Evolutionary conservation across 75 land plant species (phyloP), one percentile per base, ranked within the genome.

Genomic region (Sequoiadendron giganteum): DNA sequence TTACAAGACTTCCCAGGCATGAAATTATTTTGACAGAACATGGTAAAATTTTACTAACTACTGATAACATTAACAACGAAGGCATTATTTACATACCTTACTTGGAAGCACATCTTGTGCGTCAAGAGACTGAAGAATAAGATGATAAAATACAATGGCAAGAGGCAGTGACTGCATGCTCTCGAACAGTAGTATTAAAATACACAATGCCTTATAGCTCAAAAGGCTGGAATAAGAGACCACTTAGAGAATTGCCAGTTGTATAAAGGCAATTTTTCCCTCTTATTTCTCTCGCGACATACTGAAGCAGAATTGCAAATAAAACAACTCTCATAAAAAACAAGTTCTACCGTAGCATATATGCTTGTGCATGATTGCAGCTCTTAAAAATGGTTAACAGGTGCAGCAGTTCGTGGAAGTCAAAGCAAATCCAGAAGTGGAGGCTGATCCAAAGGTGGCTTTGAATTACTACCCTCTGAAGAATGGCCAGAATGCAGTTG

Each of bases 341-440:
- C 11, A 10, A 82, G 84, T 32, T 82, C 48, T 49, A 82, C 84
- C 10, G 16, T 82, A 82, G 77, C 38, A 75, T 34, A 34, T 32
- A 75, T 34, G 77, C 38, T 34, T 34, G 77, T 34, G n/a, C 8
- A 75, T 13, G 38, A 9, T 34, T 34, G 77, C n/a, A 75, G 39
- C 38, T 34, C 38, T 75, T 25, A 34, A 75, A 32, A 75, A 34
- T 1, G 38, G 28, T 75, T 25, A 13, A 75, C 77, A 1, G 16
- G 77, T 75, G 14, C 34, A 34, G 13, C 85, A 83, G 58, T 68
- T 85, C 58, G 36, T 56, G 43, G 72, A 16, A 49, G n/a, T 87
- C 40, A 94, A 48, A 97, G 92, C 88, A 97, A 89, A 86, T 97
- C 99, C 89, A 96, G 61, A 70, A 96, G 91, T 9, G 97, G 95